Conservation (phyloP, 305 asterid species). For the Solanum chacoense region DNA sequence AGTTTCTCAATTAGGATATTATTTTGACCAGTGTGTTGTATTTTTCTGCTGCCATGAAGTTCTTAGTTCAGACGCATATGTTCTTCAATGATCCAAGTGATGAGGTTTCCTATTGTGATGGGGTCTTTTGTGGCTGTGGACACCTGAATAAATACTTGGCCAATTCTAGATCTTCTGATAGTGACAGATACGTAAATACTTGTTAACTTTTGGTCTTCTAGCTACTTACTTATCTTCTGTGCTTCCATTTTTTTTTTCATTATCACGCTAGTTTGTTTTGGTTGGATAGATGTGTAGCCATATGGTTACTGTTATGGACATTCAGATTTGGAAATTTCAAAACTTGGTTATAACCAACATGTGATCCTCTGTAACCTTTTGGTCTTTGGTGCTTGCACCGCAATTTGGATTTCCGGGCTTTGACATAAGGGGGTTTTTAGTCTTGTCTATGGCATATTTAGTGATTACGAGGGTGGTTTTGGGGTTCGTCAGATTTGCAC, state of each 20-base stretch:
- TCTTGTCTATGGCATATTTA: neutral
- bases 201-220: neutral
- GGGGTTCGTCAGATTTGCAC: neutral
- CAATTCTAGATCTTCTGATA: neutral
- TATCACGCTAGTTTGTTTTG: neutral
- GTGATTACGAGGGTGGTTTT: neutral
- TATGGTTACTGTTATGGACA: neutral
- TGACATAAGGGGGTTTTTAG: neutral
- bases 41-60: neutral
- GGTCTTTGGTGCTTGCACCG: neutral
- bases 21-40: neutral
- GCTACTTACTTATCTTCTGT: neutral
- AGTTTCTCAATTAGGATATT: neutral
- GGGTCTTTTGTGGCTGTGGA: neutral
- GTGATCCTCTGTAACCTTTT: neutral
- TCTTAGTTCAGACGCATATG: neutral
- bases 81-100: neutral
- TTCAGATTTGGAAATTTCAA: neutral
- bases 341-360: neutral
- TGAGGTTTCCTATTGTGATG: neutral
- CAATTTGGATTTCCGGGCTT: neutral
- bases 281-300: neutral
- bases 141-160: neutral
- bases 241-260: neutral
- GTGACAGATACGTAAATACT: neutral